Conservation (phyloP, 129 eudicot genomes). For the Artemisia tridentata region DNA sequence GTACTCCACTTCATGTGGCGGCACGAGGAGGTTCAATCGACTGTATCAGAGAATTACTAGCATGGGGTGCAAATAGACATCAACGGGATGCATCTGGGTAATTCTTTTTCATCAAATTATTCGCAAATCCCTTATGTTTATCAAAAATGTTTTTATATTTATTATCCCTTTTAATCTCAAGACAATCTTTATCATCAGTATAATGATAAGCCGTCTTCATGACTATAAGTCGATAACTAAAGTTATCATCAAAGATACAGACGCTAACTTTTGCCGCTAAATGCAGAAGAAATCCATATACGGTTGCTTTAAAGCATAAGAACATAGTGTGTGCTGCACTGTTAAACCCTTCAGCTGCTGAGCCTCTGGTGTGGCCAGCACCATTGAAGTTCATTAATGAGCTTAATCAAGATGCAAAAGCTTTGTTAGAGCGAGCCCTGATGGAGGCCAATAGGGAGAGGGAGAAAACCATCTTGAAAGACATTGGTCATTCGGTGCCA, state of each 20-base stretch:
- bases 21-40: slow-evolving; percentile 97
- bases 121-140: slow-evolving; percentile 1
- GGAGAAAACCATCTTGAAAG: slow-evolving; percentile 40
- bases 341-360: slow-evolving; percentile 76
- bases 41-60: slow-evolving; percentile 88
- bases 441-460: slow-evolving; percentile 43
- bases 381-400: slow-evolving; percentile 59
- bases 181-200: not conserved
- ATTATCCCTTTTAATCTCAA: too few relatives aligned
- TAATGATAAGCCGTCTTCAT: not conserved
- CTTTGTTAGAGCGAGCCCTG: slow-evolving; percentile 37
- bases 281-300: slow-evolving; percentile 75
- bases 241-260: too few relatives aligned
- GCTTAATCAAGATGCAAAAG: slow-evolving; percentile 50
- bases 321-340: slow-evolving; percentile 68
- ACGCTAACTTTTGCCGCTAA: not conserved
- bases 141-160: too few relatives aligned
- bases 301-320: slow-evolving; percentile 72
- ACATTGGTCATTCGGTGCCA: slow-evolving; percentile 34
- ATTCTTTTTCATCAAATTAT: not conserved
- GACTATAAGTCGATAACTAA: too few relatives aligned
- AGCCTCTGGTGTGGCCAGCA: slow-evolving; percentile 84
- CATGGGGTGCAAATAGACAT: slow-evolving; percentile 99
- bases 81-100: slow-evolving; percentile 47
- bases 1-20: slow-evolving; percentile 97